phyloP scores from a whole-genome alignment of 225 moss, liverwort and hornwort species.

The Lunularia cruciata region DNA sequence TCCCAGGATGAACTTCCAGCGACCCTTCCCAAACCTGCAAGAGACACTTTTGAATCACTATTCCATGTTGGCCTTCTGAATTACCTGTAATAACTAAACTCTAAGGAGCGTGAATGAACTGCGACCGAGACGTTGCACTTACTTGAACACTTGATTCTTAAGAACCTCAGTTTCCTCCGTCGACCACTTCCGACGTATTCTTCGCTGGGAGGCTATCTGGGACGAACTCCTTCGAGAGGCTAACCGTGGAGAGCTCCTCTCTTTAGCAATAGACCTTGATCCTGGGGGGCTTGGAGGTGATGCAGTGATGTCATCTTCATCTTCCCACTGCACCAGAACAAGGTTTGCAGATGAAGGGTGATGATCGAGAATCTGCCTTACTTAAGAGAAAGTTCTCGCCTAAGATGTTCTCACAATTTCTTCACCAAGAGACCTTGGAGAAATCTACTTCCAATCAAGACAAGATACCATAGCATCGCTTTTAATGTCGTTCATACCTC shows the following conservation, averaged over 20 bases:
- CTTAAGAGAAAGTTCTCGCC: no score
- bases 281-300: slow-evolving; percentile 51
- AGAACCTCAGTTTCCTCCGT: slow-evolving; percentile 60
- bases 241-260: slow-evolving; percentile 20
- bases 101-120: neutral
- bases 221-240: slow-evolving; percentile 1
- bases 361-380: no score
- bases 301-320: slow-evolving; percentile 47
- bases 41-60: neutral
- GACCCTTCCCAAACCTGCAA: slow-evolving; percentile 66
- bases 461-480: no score
- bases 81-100: neutral
- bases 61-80: no score
- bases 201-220: slow-evolving; percentile 23
- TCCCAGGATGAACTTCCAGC: slow-evolving; percentile 69
- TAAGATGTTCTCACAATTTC: no score
- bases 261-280: slow-evolving; percentile 38
- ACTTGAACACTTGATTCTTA: slow-evolving; percentile 58
- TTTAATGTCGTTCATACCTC: slow-evolving; percentile 33
- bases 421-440: no score
- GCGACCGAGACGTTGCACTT: neutral
- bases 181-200: slow-evolving; percentile 63
- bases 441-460: no score
- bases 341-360: no score
- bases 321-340: slow-evolving; percentile 54